Evolutionary conservation across 2,329 filamentous ascomycete genomes (phyloP).

Genomic region (Pseudogymnoascus sp.): DNA sequence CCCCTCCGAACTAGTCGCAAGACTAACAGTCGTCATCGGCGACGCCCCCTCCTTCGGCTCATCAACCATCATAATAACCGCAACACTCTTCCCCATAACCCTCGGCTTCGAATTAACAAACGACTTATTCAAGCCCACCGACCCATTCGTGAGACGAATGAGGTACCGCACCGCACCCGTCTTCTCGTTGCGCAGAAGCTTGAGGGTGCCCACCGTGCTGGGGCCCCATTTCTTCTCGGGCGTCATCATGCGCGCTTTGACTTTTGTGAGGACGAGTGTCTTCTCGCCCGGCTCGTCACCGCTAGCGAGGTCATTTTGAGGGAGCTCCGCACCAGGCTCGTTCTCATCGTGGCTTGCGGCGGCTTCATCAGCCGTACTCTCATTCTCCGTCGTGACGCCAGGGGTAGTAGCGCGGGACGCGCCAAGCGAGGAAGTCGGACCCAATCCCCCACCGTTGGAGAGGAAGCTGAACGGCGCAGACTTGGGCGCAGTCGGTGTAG

Average conservation of each 20-base stretch:
- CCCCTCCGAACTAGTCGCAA: constrained; percentile 37
- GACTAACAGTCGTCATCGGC: constrained; percentile 61
- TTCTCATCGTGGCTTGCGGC: constrained; percentile 21
- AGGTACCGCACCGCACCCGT: constrained; percentile 39
- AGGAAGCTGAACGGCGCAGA: constrained; percentile 5
- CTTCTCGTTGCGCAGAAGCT: constrained; percentile 29
- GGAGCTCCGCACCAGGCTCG: constrained; percentile 20
- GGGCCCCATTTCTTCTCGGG: constrained; percentile 10
- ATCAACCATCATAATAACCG: constrained; percentile 48
- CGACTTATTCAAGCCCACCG: constrained; percentile 66
- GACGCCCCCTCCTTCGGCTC: constrained; percentile 54
- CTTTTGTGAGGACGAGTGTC: constrained; percentile 50
- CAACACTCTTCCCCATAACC: constrained; percentile 51
- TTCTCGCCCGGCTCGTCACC: constrained; percentile 63
- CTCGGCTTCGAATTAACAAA: constrained; percentile 56
- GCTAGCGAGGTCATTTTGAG: constrained; percentile 50
- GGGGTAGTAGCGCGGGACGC: constrained; percentile 28
- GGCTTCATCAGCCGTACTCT: constrained; percentile 20
- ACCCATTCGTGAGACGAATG: constrained; percentile 63
- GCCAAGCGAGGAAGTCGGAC: constrained; percentile 17
- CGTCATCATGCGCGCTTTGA: constrained; percentile 39
- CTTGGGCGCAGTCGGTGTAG: not conserved
- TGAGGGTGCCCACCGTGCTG: not conserved
- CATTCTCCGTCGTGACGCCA: constrained; percentile 25
- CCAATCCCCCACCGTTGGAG: not conserved